These are phyloP conservation scores for Epichloe sylvatica DNA, from an alignment of 2,329 filamentous ascomycete species.

Conservation along the genomic window DNA sequence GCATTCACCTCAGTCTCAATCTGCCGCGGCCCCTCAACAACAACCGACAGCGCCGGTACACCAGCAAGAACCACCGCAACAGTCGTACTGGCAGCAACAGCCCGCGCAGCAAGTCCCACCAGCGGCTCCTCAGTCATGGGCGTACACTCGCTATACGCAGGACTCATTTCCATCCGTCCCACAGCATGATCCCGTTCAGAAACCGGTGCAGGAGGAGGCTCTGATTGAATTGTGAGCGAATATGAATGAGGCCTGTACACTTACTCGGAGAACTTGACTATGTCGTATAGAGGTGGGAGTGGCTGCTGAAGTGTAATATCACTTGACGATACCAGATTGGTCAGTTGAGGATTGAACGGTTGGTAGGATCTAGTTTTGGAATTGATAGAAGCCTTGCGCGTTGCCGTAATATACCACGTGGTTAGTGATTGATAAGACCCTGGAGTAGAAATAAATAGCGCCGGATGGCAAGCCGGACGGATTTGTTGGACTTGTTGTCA, in stretches of 20 bases:
- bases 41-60: conserved; percentile 8
- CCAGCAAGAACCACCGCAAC: conserved; percentile 17
- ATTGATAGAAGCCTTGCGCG: no score
- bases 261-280: background rate
- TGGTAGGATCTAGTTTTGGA: background rate
- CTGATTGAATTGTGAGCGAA: conserved; percentile 56
- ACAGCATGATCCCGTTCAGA: conserved; percentile 25
- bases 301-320: background rate
- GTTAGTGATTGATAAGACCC: no score
- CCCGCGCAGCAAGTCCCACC: conserved; percentile 16
- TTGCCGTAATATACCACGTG: background rate
- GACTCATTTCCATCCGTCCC: conserved; percentile 52
- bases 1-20: conserved; percentile 15
- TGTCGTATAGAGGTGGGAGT: background rate
- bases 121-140: conserved; percentile 27
- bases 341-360: no score
- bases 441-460: background rate
- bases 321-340: background rate
- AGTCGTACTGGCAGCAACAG: conserved; percentile 20
- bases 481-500: background rate
- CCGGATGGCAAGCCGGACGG: background rate
- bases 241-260: background rate
- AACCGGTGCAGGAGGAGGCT: conserved; percentile 55
- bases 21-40: conserved; percentile 14
- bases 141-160: conserved; percentile 39